A percentile compares a stretch with the other conserved stretches of the same genome.
phyloP scores from a whole-genome alignment of 176 grass and related monocot species.

The Oryza punctata region DNA sequence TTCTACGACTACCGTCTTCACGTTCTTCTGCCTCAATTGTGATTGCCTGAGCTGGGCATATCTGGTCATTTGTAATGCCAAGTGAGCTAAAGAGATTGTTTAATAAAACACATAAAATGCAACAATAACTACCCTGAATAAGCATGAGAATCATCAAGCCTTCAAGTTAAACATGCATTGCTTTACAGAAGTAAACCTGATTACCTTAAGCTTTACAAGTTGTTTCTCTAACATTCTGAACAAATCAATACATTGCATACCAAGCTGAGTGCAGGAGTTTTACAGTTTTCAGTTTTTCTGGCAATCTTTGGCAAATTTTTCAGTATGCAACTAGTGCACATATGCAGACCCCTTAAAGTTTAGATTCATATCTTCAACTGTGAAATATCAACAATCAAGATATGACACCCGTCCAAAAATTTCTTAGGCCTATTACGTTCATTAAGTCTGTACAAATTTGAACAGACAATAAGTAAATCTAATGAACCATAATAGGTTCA shows the following conservation, averaged over 20 bases:
- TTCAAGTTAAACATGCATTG: neutral
- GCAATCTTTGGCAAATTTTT: neutral
- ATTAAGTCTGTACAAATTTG: neutral
- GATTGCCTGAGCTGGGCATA: conserved; percentile 98
- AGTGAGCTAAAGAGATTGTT: conserved; percentile 1
- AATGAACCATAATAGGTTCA: too few species aligned
- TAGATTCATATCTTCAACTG: neutral
- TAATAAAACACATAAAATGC: neutral
- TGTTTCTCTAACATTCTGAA: neutral
- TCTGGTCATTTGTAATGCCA: conserved; percentile 44
- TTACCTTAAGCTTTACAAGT: neutral
- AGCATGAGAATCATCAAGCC: neutral
- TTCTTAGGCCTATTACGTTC: neutral
- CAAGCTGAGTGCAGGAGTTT: neutral
- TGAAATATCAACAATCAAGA: conserved; percentile 3
- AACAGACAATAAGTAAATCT: too few species aligned
- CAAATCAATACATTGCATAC: neutral
- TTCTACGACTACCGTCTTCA: conserved; percentile 95
- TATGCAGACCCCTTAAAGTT: neutral
- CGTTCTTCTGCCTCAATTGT: conserved; percentile 99
- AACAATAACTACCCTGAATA: conserved; percentile 22
- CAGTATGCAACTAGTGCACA: neutral
- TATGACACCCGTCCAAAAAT: neutral
- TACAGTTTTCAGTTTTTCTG: neutral
- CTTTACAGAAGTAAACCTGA: neutral